Percentiles rank a stretch among this genome's conserved stretches.
Evolutionary conservation across 208 protist species (phyloP).

Genomic region (Acanthamoeba castellanii): DNA sequence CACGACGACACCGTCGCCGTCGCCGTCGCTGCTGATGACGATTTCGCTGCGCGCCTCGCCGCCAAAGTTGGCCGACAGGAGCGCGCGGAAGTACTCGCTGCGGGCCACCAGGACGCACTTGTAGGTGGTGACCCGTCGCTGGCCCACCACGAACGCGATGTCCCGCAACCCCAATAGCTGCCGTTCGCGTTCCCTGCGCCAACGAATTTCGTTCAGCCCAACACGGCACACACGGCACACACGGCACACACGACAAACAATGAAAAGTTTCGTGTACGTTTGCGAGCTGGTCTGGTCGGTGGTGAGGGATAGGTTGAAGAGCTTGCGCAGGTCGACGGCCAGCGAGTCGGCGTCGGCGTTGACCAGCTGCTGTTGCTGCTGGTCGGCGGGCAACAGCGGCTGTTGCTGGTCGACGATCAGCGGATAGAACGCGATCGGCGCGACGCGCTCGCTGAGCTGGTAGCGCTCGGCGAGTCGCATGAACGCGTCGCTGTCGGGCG

Average conservation of each 20-base stretch:
- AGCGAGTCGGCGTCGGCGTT: background rate
- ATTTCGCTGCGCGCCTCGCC: background rate
- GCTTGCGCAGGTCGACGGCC: background rate
- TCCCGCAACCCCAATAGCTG: background rate
- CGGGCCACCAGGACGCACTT: background rate
- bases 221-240: background rate
- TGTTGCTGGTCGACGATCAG: background rate
- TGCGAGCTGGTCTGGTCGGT: background rate
- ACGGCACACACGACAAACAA: no score
- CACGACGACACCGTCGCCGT: background rate
- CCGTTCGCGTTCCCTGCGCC: background rate
- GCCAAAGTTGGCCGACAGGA: background rate
- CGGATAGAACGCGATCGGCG: background rate
- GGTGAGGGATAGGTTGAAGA: background rate
- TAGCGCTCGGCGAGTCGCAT: background rate
- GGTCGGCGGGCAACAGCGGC: background rate
- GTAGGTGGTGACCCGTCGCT: background rate
- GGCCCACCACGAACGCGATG: background rate
- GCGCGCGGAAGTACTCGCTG: slow-evolving; percentile 2
- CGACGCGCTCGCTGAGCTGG: background rate
- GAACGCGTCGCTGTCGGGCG: background rate
- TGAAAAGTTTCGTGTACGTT: background rate
- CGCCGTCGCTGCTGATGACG: background rate
- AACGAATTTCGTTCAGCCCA: background rate
- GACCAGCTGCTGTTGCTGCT: background rate